Base-by-base conservation (phyloP, 768 basidiomycete genomes). In the Leccinellum rugosiceps region DNA sequence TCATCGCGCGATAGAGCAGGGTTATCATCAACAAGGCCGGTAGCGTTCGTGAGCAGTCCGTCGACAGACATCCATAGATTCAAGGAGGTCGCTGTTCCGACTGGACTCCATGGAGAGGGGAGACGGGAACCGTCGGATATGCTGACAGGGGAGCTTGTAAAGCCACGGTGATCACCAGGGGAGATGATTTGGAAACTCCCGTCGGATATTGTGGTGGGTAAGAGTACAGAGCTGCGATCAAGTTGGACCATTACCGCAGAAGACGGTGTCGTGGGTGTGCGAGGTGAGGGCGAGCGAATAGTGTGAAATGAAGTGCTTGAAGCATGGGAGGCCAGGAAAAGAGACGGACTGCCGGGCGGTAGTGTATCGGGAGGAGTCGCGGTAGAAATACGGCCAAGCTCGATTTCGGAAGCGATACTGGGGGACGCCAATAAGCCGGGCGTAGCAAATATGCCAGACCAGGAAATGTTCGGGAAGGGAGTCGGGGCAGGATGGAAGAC, bases 21-120 rank as follows among this genome's bases (percentile, higher is more conserved):
- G 17, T 35, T 21, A 1, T 50, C 34, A 4, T 51, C 35, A 9
- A 62, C 28, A 11, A 58, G 67, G 26, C 71, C 69, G 0, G 48
- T 41, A 0, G 63, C 63, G 6, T 57, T 60, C 43, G 30, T 26
- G 52, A 72, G 54, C 8, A 56, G 2, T 2, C 69, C 69, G 7
- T 67, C 54, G 10, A 57, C 50, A 50, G 70, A 59, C 49, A 71
- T 52, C 69, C 69, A 72, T 1, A 73, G 55, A 17, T 65, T 46
- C 9, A 44, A 15, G 5, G 57, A 23, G 2, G 59, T 17, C 1
- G 15, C 3, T 19, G 44, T 58, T 52, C 61, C 67, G 19, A 49
- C 6, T 5, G 70, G 71, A 17, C 70, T 71, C 70, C 70, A 73
- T 4, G 71, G 70, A 3, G 70, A 73, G 14, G 67, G 63, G 15